Evolutionary conservation across 176 grass and related monocot species (phyloP), one percentile per base, ranked within the genome.

Genomic region (Oryza nivara): DNA sequence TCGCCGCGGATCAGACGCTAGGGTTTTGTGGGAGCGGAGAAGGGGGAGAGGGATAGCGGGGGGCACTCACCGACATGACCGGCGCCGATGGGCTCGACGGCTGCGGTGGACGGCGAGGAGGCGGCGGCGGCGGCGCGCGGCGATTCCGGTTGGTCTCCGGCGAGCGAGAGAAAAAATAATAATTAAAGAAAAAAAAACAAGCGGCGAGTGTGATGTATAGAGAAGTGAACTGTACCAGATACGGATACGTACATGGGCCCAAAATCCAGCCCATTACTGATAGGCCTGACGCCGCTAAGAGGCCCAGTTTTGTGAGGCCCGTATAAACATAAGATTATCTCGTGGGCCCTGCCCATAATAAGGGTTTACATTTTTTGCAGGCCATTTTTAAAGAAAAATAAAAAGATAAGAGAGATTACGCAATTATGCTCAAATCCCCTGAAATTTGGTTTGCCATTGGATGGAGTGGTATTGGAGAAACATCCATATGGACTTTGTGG

Each of bases 61-160:
- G 12, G 61, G 38, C 20, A 84, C 93, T 88, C 78, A 92, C 93
- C 85, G 90, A 94, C 92, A 94, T 95, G 78, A 35, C 6, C 47
- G 81, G 65, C 67, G 61, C 13, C 10, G 68, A 58, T 20, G 48
- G 16, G 54, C 14, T 14, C 7, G 19, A 68, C 38, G 58, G 23
- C 16, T 7, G 40, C 40, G 40, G 6, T 1, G 56, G 44, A 17
- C 25, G 71, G 61, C 51, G 80, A 17, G 34, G 72, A 48, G 41
- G 70, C 30, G 74, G 5, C 66, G 74, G 5, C 66, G 77, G 35
- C 35, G 35, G 28, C 43, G 43, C 43, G 77, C 40, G 45, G 52
- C 83, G 77, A 61, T 15, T 36, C 32, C 17, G 67, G 78, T 73
- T 46, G 26, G 65, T 75, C 63, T 77, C 36, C 36, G 82, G 82